Percentiles rank a stretch among this genome's conserved stretches.
phyloP scores from a whole-genome alignment of 306 rosid genomes.

The Cicer pinnatifidum region DNA sequence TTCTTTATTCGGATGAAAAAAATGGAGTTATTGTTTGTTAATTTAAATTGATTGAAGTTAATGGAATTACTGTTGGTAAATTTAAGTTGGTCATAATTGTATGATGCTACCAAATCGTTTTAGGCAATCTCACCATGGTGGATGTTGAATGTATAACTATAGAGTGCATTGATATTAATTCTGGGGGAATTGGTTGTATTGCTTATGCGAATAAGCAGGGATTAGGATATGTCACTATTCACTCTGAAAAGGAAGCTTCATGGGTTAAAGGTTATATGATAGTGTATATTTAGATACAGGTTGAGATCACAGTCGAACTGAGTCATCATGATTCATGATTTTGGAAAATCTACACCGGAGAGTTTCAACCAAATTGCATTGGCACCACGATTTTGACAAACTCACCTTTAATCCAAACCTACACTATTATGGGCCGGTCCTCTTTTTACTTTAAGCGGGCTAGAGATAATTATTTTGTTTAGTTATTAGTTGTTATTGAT shows the following conservation, averaged over 20 bases:
- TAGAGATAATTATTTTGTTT: background rate
- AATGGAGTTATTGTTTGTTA: background rate
- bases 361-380: too few relatives aligned
- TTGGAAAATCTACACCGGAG: too few relatives aligned
- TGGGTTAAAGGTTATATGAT: background rate
- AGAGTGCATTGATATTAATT: background rate
- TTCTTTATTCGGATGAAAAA: background rate
- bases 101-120: background rate
- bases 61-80: background rate
- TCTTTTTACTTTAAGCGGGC: background rate
- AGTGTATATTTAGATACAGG: too few relatives aligned
- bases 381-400: too few relatives aligned
- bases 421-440: too few relatives aligned
- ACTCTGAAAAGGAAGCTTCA: background rate
- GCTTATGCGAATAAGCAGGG: background rate
- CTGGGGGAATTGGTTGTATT: background rate
- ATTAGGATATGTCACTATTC: background rate
- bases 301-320: too few relatives aligned
- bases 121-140: background rate
- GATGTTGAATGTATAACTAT: background rate
- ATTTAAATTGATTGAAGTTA: background rate
- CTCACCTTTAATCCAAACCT: too few relatives aligned
- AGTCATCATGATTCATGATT: too few relatives aligned
- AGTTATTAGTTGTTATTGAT: background rate
- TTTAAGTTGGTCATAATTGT: background rate